Evolutionary conservation across 2,329 filamentous ascomycete genomes (phyloP).

Genomic region (Triangularia verruculosa): DNA sequence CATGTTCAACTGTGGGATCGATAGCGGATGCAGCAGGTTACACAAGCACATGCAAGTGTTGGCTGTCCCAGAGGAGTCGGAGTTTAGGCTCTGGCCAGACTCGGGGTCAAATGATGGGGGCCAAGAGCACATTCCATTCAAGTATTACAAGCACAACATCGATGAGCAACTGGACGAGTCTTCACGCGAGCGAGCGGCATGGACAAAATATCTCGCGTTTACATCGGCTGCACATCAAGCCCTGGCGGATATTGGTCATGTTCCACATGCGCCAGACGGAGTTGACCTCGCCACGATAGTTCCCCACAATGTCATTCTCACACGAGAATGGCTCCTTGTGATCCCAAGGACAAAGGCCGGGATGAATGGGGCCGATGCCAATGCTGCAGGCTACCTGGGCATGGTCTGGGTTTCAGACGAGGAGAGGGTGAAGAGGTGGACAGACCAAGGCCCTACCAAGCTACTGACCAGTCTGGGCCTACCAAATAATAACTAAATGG

Average conservation of each 20-base stretch:
- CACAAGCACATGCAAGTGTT: conserved; percentile 49
- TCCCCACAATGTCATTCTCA: conserved; percentile 46
- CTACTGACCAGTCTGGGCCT: conserved; percentile 38
- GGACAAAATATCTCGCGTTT: background rate
- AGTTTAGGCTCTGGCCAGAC: background rate
- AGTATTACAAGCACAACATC: conserved; percentile 34
- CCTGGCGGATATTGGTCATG: background rate
- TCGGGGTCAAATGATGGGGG: conserved; percentile 12
- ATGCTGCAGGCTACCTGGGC: conserved; percentile 46
- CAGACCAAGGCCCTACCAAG: conserved; percentile 33
- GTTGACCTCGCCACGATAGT: conserved; percentile 14
- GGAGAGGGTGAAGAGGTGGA: conserved; percentile 37
- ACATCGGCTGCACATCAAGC: background rate
- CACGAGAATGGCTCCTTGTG: conserved; percentile 42
- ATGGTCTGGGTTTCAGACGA: conserved; percentile 36
- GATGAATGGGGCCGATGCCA: conserved; percentile 38
- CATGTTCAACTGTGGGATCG: conserved; percentile 46
- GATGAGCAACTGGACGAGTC: conserved; percentile 18
- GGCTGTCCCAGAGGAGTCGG: conserved; percentile 27
- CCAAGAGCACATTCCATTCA: conserved; percentile 33
- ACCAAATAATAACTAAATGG: background rate
- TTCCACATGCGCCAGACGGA: background rate
- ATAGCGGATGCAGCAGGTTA: conserved; percentile 42
- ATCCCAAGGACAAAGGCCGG: conserved; percentile 40
- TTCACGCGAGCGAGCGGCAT: conserved; percentile 20